These are phyloP conservation scores for Trebouxia sp. DNA, from an alignment of 139 green algal genomes.

Conservation along the genomic window DNA sequence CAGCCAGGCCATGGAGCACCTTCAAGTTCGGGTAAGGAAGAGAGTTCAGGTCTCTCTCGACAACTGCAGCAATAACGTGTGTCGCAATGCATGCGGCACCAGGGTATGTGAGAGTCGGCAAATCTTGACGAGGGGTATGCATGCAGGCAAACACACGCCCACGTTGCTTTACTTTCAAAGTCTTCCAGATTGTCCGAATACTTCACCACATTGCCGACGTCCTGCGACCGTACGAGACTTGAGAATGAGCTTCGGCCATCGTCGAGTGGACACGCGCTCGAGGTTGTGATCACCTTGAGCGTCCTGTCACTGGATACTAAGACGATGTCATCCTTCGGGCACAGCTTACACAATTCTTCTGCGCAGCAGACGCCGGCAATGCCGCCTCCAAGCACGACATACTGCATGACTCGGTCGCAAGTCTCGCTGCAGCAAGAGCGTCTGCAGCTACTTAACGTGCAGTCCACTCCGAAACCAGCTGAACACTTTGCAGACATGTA, in stretches of 20 bases:
- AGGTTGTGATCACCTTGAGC: constrained; percentile 55
- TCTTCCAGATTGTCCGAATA: constrained; percentile 59
- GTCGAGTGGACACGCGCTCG: neutral
- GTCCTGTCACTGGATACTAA: constrained; percentile 57
- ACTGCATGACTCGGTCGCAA: neutral
- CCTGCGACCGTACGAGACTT: constrained; percentile 41
- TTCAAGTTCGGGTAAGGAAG: constrained; percentile 50
- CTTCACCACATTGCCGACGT: constrained; percentile 52
- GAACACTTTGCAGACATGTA: too few relatives aligned
- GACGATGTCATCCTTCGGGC: constrained; percentile 41
- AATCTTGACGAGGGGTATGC: neutral
- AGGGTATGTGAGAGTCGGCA: too few relatives aligned
- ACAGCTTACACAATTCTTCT: constrained; percentile 67
- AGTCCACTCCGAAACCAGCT: neutral
- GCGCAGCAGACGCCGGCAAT: constrained; percentile 81
- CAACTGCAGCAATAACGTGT: constrained; percentile 35
- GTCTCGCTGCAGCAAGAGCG: too few relatives aligned
- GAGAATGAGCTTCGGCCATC: too few relatives aligned
- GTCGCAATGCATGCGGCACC: too few relatives aligned
- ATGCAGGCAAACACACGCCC: neutral
- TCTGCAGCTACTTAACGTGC: too few relatives aligned
- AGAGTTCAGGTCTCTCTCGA: constrained; percentile 47
- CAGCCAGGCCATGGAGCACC: constrained; percentile 47
- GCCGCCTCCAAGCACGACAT: constrained; percentile 77
- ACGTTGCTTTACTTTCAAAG: constrained; percentile 41